phyloP scores from a whole-genome alignment of 2,329 filamentous ascomycete species.

The Ophiostoma ips region DNA sequence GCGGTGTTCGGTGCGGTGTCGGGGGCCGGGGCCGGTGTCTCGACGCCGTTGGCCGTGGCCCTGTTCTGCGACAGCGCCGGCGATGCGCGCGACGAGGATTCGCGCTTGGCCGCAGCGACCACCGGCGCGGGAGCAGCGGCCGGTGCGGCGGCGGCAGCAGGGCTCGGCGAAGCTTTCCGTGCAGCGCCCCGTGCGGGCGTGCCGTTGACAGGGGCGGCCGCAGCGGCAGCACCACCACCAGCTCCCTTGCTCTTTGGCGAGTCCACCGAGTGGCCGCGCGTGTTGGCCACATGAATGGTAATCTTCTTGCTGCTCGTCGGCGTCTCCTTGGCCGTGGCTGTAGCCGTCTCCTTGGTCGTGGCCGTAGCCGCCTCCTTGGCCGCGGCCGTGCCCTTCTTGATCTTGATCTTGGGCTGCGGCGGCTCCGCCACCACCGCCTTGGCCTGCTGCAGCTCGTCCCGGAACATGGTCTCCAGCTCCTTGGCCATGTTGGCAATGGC shows the following conservation, averaged over 20 bases:
- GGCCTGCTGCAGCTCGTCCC: constrained; percentile 53
- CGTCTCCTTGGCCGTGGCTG: constrained; percentile 30
- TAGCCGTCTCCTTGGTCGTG: constrained; percentile 25
- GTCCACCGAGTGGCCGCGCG: constrained; percentile 34
- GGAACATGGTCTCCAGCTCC: constrained; percentile 57
- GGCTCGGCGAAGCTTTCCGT: constrained; percentile 29
- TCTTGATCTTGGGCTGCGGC: constrained; percentile 55
- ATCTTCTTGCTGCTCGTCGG: constrained; percentile 45
- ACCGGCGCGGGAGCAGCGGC: background rate
- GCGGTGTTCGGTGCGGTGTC: background rate
- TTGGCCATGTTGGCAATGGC: constrained; percentile 66
- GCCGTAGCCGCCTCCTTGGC: constrained; percentile 18
- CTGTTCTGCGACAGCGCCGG: constrained; percentile 13
- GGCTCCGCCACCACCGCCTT: constrained; percentile 61
- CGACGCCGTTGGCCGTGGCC: constrained; percentile 16
- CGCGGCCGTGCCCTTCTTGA: constrained; percentile 46
- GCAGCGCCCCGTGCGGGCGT: constrained; percentile 13
- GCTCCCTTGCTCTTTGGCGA: constrained; percentile 34
- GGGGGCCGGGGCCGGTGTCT: background rate
- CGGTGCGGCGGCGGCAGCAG: constrained; percentile 19
- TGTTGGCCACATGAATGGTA: constrained; percentile 42
- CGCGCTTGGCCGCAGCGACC: constrained; percentile 20
- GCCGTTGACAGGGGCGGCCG: constrained; percentile 20
- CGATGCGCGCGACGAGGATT: constrained; percentile 22
- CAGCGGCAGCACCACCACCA: constrained; percentile 20